Percentiles rank a stretch among this genome's conserved stretches.
These are phyloP conservation scores for Rhizopogon vesiculosus DNA, from an alignment of 768 basidiomycete species.

Conservation along the genomic window DNA sequence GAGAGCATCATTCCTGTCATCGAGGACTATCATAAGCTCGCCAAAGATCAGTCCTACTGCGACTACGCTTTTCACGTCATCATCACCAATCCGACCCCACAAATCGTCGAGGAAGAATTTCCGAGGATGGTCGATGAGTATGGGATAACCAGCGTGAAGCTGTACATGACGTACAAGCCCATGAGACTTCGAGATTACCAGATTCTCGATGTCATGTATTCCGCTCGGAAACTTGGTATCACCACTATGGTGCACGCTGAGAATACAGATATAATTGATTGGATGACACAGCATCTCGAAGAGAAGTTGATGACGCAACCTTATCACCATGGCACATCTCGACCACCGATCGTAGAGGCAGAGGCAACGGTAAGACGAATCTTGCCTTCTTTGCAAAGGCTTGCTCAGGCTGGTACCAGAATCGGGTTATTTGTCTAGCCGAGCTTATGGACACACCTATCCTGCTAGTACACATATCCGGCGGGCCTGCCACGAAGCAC, in stretches of 20 bases:
- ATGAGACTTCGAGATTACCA: conserved; percentile 27
- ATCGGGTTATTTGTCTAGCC: conserved; percentile 10
- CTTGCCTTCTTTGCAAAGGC: not conserved
- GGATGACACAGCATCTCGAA: conserved; percentile 13
- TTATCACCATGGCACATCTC: conserved; percentile 12
- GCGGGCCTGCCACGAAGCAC: conserved; percentile 8
- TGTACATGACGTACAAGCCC: conserved; percentile 31
- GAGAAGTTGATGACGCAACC: conserved; percentile 14
- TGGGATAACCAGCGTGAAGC: conserved; percentile 30
- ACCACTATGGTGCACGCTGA: conserved; percentile 16
- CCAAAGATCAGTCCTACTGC: conserved; percentile 21
- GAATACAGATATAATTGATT: conserved; percentile 13
- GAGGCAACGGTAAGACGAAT: conserved; percentile 7
- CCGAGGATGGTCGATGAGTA: conserved; percentile 26
- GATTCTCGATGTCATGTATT: conserved; percentile 27
- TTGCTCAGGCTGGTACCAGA: not conserved
- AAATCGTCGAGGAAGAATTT: conserved; percentile 27
- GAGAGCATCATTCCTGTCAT: conserved; percentile 21
- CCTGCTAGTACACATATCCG: conserved; percentile 13
- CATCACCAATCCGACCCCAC: conserved; percentile 27
- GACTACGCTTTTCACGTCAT: conserved; percentile 32
- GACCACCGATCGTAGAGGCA: conserved; percentile 14
- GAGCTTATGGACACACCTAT: conserved; percentile 17
- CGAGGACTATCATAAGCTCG: conserved; percentile 27
- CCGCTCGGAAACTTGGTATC: conserved; percentile 16